Evolutionary conservation across 2,329 filamentous ascomycete genomes (phyloP), one percentile per base, ranked within the genome.

Genomic region (Epicoccum nigrum): DNA sequence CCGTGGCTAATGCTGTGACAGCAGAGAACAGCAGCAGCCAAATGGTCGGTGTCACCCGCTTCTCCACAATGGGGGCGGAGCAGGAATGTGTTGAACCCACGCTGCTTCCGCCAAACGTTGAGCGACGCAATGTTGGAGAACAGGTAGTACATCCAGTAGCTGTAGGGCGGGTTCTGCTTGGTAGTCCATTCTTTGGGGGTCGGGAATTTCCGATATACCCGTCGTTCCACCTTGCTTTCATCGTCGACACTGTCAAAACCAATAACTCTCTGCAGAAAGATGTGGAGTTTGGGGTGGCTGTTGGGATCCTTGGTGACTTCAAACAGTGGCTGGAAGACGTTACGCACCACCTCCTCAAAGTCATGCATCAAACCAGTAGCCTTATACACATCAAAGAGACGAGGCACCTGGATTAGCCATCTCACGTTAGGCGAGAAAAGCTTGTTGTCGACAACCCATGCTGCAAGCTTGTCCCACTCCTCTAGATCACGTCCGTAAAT

Each of bases 231-330:
- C 76, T 99, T 99, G 80, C 92, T 97, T 77, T 99, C 94, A 63
- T 99, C 94, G 68, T 99, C 94, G 38, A 99, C 94, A 65, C 91
- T 96, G 73, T 99, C 94, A 66, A 99, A 96, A 1, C 94, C 94
- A 67, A 99, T 91, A 23, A 99, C 94, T 53, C 94, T 83, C 72
- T 99, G 92, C 42, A 99, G 76, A 76, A 99, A 97, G 37, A 97
- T 78, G 71, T 99, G 93, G 15, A 99, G 83, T 69, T 99, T 97
- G 1, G 92, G 92, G 68, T 97, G 91, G 60, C 84, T 91, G 30
- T 81, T 81, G 0, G 94, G 94, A 65, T 97, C 84, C 68, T 89
- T 88, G 2, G 94, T 97, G 19, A 94, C 94, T 72, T 97, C 92
- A 62, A 97, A 99, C 9, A 99, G 79, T 15, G 94, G 94, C 69